Conservation (phyloP, 2,329 filamentous ascomycete genomes). For the Trichoderma brevicompactum region DNA sequence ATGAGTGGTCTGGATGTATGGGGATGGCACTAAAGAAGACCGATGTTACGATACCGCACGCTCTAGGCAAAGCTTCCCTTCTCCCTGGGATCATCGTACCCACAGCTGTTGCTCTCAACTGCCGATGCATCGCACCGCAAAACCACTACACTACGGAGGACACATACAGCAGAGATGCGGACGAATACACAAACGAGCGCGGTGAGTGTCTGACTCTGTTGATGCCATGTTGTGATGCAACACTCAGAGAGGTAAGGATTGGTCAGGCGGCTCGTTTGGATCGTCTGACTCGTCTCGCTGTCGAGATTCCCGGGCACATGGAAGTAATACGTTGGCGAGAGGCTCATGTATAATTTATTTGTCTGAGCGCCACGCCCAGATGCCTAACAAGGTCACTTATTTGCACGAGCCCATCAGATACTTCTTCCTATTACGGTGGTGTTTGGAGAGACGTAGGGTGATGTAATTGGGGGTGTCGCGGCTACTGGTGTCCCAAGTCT, state of each 20-base stretch:
- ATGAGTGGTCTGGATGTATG: neutral
- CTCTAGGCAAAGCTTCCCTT: constrained; percentile 7
- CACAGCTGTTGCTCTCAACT: constrained; percentile 16
- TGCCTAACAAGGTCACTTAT: neutral
- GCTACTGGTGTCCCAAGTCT: neutral
- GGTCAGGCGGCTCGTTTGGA: neutral
- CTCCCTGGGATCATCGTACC: constrained; percentile 21
- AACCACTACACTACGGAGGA: neutral
- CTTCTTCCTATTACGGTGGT: neutral
- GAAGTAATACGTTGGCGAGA: neutral
- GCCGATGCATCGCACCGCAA: constrained; percentile 6
- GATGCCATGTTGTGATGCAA: neutral
- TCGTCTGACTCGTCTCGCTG: neutral
- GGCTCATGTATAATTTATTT: neutral
- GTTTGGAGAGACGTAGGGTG: neutral
- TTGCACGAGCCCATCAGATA: neutral
- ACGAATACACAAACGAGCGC: neutral
- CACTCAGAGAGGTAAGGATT: neutral
- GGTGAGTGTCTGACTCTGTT: neutral
- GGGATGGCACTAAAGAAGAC: constrained; percentile 10
- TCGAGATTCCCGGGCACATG: neutral
- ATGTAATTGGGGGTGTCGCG: neutral
- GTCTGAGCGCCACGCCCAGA: neutral
- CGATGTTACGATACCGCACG: constrained; percentile 15
- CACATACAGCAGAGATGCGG: neutral